Evolutionary conservation across 176 grass and related monocot genomes (phyloP).

Genomic region (Oryza meyeriana): DNA sequence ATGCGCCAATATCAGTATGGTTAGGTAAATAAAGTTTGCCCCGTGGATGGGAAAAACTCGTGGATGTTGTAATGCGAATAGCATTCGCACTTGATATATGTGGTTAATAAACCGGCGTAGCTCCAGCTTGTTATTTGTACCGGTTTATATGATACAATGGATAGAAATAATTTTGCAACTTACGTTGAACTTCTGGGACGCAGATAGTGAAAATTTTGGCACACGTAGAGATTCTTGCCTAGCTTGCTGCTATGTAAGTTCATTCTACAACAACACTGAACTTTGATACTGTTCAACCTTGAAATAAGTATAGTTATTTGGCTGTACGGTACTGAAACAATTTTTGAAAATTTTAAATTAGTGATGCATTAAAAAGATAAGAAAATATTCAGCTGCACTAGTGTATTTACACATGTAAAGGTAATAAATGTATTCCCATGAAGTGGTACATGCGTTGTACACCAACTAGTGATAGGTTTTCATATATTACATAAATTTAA

Average conservation of each 20-base stretch:
- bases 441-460: no score
- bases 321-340: no score
- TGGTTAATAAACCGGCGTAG: not conserved
- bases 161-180: not conserved
- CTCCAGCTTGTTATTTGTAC: not conserved
- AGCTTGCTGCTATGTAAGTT: not conserved
- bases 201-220: not conserved
- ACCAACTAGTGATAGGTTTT: no score
- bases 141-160: not conserved
- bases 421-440: no score
- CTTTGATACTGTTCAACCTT: no score
- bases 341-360: no score
- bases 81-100: not conserved
- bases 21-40: conserved; percentile 27
- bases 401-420: no score
- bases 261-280: no score
- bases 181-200: not conserved
- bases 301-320: no score
- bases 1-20: not conserved
- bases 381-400: no score
- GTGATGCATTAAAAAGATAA: no score
- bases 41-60: not conserved
- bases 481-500: no score
- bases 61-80: not conserved
- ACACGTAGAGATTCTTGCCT: not conserved